Evolutionary conservation across 2,329 filamentous ascomycete genomes (phyloP).

Genomic region (Claviceps sp.): DNA sequence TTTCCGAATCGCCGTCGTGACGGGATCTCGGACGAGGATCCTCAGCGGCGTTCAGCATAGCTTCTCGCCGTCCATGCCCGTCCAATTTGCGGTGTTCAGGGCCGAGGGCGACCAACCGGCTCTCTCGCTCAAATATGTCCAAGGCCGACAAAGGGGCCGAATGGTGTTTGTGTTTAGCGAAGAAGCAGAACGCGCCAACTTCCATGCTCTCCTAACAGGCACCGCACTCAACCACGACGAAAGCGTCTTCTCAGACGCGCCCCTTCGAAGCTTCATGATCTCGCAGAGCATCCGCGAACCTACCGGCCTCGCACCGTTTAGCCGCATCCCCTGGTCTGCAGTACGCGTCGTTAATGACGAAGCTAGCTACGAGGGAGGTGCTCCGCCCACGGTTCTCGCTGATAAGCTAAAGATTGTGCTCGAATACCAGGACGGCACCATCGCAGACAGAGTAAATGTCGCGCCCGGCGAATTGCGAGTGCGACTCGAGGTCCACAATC

Average conservation of each 20-base stretch:
- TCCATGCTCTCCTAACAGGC: conserved; percentile 63
- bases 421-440: conserved; percentile 60
- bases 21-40: conserved; percentile 62
- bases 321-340: conserved; percentile 49
- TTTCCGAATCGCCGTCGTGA: conserved; percentile 66
- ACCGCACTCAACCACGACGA: conserved; percentile 56
- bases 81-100: conserved; percentile 67
- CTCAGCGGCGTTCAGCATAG: conserved; percentile 64
- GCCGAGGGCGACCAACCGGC: conserved; percentile 57
- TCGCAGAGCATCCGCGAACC: conserved; percentile 36
- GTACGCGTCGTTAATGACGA: conserved; percentile 61
- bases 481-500: conserved; percentile 48
- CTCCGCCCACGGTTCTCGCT: conserved; percentile 57
- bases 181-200: conserved; percentile 52
- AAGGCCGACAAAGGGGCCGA: conserved; percentile 49
- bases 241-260: conserved; percentile 55
- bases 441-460: conserved; percentile 76
- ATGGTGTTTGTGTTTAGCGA: conserved; percentile 70
- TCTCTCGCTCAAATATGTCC: conserved; percentile 57
- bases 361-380: conserved; percentile 43
- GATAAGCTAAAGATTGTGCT: conserved; percentile 64
- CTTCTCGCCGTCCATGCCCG: conserved; percentile 49
- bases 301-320: conserved; percentile 36
- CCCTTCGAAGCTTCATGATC: conserved; percentile 52
- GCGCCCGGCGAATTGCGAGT: conserved; percentile 60